Conservation (phyloP, 192 early-diverging fungal species). For the Allomyces javanicus region DNA sequence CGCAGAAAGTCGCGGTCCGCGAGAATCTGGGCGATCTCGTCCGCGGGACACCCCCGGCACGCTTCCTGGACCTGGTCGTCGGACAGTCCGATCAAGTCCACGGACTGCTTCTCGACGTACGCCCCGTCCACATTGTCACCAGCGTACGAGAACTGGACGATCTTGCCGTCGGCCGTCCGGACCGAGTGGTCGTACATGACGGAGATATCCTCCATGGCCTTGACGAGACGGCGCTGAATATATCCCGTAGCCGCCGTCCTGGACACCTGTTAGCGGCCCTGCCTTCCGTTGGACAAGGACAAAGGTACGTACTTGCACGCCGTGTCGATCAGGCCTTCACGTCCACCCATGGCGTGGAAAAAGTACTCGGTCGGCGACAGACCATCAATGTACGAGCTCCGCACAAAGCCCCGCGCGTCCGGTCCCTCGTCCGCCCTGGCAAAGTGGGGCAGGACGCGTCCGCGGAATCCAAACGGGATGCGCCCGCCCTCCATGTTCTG, state of each 20-base stretch:
- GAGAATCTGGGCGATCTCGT: conserved; percentile 31
- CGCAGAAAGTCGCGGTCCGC: conserved; percentile 56
- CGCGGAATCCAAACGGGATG: conserved; percentile 88
- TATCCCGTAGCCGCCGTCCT: conserved; percentile 98
- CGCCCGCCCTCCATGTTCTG: conserved; percentile 97
- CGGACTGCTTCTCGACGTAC: conserved; percentile 59
- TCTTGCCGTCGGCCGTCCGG: conserved; percentile 74
- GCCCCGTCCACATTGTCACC: conserved; percentile 96
- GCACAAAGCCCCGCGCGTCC: conserved; percentile 69
- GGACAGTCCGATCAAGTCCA: conserved; percentile 46
- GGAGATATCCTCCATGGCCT: conserved; percentile 94
- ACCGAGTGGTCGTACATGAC: conserved; percentile 94
- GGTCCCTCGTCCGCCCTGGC: conserved; percentile 90
- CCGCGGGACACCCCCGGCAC: conserved; percentile 63
- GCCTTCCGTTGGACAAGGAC: too few relatives aligned
- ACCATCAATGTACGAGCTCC: conserved; percentile 74
- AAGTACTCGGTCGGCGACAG: conserved; percentile 97
- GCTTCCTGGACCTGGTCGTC: conserved; percentile 52
- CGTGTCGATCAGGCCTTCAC: conserved; percentile 57
- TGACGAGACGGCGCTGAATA: conserved; percentile 94
- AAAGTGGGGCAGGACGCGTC: conserved; percentile 86
- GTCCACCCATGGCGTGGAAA: conserved; percentile 99
- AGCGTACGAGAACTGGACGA: conserved; percentile 92
- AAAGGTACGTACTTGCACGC: too few relatives aligned
- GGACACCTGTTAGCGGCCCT: too few relatives aligned